A percentile compares a stretch with the other conserved stretches of the same genome.
phyloP scores from a whole-genome alignment of 2,329 filamentous ascomycete genomes.

The Neonectria magnoliae region DNA sequence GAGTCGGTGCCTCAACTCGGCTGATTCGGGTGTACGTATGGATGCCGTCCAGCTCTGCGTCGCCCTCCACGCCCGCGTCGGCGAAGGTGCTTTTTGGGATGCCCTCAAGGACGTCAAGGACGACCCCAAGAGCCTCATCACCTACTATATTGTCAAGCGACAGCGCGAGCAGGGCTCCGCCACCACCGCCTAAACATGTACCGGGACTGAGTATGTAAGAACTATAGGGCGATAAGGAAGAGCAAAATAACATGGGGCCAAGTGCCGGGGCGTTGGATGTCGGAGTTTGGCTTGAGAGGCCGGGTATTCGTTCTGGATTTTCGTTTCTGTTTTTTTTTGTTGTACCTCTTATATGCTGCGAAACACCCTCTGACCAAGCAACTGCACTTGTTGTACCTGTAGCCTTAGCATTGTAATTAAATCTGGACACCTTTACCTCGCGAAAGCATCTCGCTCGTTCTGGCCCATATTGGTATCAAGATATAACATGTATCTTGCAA shows the following conservation, averaged over 20 bases:
- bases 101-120: slow-evolving; percentile 72
- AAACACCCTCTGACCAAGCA: slow-evolving; percentile 25
- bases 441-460: not conserved
- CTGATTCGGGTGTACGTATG: slow-evolving; percentile 72
- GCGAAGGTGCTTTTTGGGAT: slow-evolving; percentile 73
- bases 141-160: slow-evolving; percentile 81
- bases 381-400: slow-evolving; percentile 20
- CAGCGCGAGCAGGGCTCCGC: slow-evolving; percentile 61
- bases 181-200: slow-evolving; percentile 16
- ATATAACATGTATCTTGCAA: not conserved
- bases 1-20: slow-evolving; percentile 67
- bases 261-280: slow-evolving; percentile 35
- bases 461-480: not conserved
- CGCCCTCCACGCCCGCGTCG: slow-evolving; percentile 71
- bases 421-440: slow-evolving; percentile 7
- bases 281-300: slow-evolving; percentile 31
- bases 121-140: slow-evolving; percentile 79
- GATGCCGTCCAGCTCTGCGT: slow-evolving; percentile 85
- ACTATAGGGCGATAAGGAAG: slow-evolving; percentile 1
- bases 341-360: slow-evolving; percentile 29
- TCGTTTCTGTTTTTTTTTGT: slow-evolving; percentile 11
- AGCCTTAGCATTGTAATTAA: slow-evolving; percentile 36
- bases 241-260: slow-evolving; percentile 6
- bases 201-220: not conserved
- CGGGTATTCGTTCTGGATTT: slow-evolving; percentile 14